Conservation (phyloP, 2,329 filamentous ascomycete species). For the Eutypa lata region DNA sequence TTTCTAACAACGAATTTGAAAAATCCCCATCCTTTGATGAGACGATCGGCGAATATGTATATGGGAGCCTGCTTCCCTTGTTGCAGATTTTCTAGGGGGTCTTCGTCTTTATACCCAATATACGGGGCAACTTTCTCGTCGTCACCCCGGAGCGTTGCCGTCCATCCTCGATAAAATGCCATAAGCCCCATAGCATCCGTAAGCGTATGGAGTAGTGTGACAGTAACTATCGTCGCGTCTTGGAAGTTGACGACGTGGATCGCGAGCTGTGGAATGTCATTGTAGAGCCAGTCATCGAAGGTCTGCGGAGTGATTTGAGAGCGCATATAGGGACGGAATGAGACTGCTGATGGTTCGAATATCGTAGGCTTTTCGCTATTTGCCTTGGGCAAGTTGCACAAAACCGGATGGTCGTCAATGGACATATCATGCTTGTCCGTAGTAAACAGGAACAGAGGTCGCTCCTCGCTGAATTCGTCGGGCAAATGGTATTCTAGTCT, state of each 20-base stretch:
- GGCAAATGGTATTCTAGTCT: neutral
- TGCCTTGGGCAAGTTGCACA: neutral
- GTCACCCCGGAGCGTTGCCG: neutral
- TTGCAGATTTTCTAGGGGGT: neutral
- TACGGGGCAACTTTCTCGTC: neutral
- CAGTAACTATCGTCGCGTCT: neutral
- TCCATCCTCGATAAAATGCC: neutral
- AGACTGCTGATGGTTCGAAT: neutral
- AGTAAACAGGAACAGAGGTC: neutral
- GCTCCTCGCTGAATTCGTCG: neutral
- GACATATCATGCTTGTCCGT: constrained; percentile 1
- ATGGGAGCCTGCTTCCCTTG: neutral
- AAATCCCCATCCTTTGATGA: neutral
- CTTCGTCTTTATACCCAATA: neutral
- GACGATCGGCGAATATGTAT: neutral
- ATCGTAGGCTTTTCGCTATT: neutral
- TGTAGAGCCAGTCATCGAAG: neutral
- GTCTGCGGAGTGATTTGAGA: neutral
- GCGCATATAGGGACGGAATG: neutral
- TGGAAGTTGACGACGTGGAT: neutral
- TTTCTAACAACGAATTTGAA: neutral
- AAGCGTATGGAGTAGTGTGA: neutral
- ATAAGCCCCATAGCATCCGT: constrained; percentile 2
- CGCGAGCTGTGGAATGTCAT: neutral
- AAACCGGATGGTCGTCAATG: neutral